These are phyloP conservation scores for Lipomyces kockii DNA, from an alignment of 805 yeast species.

Conservation along the genomic window DNA sequence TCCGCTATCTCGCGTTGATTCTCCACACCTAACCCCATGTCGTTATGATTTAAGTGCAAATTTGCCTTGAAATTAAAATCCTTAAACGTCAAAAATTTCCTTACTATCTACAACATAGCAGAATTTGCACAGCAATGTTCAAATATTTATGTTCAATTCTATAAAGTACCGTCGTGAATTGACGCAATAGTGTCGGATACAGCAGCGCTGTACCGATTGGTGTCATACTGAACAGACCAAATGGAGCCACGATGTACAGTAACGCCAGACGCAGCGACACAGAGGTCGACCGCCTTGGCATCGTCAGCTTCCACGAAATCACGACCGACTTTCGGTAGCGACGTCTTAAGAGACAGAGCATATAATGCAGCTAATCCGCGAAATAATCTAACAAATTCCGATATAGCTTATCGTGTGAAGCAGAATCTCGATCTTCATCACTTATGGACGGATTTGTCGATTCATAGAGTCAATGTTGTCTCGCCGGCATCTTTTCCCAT, in stretches of 20 bases:
- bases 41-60: too few species aligned
- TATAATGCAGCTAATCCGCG: conserved; percentile 14
- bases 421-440: conserved; percentile 47
- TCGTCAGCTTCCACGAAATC: conserved; percentile 1
- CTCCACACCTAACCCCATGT: too few species aligned
- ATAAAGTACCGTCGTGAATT: background rate
- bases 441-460: conserved; percentile 44
- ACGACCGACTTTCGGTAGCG: background rate
- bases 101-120: too few species aligned
- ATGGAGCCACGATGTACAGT: background rate
- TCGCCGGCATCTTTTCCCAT: conserved; percentile 10
- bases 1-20: too few species aligned
- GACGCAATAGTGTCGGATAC: background rate
- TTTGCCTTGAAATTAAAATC: too few species aligned
- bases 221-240: background rate
- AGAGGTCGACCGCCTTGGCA: background rate
- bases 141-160: too few species aligned
- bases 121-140: too few species aligned
- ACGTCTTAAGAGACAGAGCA: conserved; percentile 18
- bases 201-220: background rate
- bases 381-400: conserved; percentile 24
- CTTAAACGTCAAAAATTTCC: too few species aligned
- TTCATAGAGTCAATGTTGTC: conserved; percentile 28
- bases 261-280: background rate
- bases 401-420: conserved; percentile 37